Conservation (phyloP, 75 land plant species). For the Azolla pinnata region DNA sequence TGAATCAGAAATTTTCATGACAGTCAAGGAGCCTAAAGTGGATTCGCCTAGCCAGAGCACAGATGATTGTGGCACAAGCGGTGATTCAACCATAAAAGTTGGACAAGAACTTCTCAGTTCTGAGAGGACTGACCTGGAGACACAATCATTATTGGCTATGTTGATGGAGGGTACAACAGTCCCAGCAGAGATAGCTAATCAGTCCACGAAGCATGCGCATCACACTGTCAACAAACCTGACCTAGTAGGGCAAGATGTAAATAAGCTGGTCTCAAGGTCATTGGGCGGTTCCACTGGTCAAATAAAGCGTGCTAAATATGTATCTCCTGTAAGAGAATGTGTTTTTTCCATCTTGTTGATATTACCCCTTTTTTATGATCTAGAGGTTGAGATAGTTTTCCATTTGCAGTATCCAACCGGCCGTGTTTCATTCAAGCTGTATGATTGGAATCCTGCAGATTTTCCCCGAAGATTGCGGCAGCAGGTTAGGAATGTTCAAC, state of each 20-base stretch:
- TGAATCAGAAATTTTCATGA: background rate
- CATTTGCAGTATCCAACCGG: constrained; percentile 81
- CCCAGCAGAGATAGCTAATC: no score
- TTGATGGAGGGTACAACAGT: constrained; percentile 18
- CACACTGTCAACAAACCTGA: no score
- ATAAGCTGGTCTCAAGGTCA: no score
- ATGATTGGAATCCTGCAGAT: constrained; percentile 99
- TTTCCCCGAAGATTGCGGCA: constrained; percentile 91
- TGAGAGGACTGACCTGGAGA: constrained; percentile 6
- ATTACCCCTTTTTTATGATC: no score
- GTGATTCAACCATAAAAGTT: background rate
- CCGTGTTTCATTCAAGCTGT: constrained; percentile 93
- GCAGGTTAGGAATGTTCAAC: constrained; percentile 41
- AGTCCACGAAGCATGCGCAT: no score
- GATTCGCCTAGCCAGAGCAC: no score
- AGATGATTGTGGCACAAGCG: no score
- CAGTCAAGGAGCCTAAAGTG: background rate
- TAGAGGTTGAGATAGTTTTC: background rate
- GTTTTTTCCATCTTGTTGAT: no score
- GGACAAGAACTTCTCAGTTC: background rate
- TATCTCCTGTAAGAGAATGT: constrained; percentile 1
- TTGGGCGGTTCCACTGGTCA: background rate
- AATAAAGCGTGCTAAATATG: background rate
- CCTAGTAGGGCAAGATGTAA: no score
- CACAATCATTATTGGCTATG: constrained; percentile 20